These are phyloP conservation scores for Aspergillus tubingensis DNA, from an alignment of 2,329 filamentous ascomycete genomes.

Conservation along the genomic window DNA sequence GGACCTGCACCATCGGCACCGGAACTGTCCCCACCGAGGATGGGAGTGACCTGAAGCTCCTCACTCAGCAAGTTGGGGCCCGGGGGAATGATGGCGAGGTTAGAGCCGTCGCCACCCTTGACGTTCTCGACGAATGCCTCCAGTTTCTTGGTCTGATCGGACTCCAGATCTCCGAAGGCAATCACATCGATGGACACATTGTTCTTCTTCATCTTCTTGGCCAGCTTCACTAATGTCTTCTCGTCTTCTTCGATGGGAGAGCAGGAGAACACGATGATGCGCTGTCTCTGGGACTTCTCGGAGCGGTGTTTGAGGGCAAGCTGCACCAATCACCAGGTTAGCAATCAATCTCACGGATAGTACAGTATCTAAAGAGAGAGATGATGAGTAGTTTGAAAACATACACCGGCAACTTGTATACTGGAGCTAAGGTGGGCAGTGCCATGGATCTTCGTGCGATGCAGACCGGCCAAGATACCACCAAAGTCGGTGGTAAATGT, in stretches of 20 bases:
- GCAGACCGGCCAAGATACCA: constrained; percentile 89
- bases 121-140: constrained; percentile 91
- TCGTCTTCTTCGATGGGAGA: constrained; percentile 88
- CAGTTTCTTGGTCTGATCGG: constrained; percentile 85
- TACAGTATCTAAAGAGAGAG: neutral
- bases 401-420: constrained; percentile 90
- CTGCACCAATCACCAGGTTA: constrained; percentile 49
- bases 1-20: constrained; percentile 52
- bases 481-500: constrained; percentile 95
- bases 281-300: constrained; percentile 94
- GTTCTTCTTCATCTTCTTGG: constrained; percentile 99
- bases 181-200: constrained; percentile 93
- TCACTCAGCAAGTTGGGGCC: constrained; percentile 91
- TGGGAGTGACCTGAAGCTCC: constrained; percentile 83
- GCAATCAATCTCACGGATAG: neutral
- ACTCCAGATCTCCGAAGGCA: constrained; percentile 89
- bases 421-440: constrained; percentile 85
- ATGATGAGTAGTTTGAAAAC: constrained; percentile 36
- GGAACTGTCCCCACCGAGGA: constrained; percentile 79
- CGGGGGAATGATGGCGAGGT: constrained; percentile 86
- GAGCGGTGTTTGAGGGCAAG: constrained; percentile 96
- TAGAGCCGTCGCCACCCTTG: constrained; percentile 86
- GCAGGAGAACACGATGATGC: constrained; percentile 96
- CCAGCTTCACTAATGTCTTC: constrained; percentile 82
- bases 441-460: constrained; percentile 91